These are phyloP conservation scores for Ogataea populi-albae DNA, from an alignment of 805 yeast species.

Conservation along the genomic window DNA sequence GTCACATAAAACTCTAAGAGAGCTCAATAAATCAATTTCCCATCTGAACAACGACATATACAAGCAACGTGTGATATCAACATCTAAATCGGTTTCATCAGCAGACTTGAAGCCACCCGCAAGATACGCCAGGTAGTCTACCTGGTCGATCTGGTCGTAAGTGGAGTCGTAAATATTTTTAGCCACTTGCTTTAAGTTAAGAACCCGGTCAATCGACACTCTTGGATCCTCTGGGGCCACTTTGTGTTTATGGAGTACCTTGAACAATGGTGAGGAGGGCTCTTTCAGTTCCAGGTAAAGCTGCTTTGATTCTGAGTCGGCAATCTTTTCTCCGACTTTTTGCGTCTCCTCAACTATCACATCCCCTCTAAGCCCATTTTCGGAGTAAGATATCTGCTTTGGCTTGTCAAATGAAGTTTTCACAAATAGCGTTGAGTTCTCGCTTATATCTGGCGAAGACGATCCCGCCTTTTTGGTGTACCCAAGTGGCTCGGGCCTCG, in stretches of 20 bases:
- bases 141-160: constrained; percentile 22
- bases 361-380: no score
- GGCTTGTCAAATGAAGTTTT: constrained; percentile 1
- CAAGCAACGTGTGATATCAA: constrained; percentile 37
- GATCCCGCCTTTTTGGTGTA: not conserved
- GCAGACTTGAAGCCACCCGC: constrained; percentile 24
- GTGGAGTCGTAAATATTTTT: constrained; percentile 31
- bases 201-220: constrained; percentile 8
- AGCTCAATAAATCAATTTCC: constrained; percentile 48
- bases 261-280: constrained; percentile 5
- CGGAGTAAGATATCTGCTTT: no score
- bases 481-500: constrained; percentile 11
- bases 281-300: constrained; percentile 2
- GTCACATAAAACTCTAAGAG: constrained; percentile 61
- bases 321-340: no score
- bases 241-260: constrained; percentile 4
- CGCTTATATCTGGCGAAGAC: constrained; percentile 1
- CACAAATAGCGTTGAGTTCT: constrained; percentile 1
- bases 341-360: no score
- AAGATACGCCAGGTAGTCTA: constrained; percentile 26
- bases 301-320: not conserved
- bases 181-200: constrained; percentile 26
- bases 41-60: constrained; percentile 47
- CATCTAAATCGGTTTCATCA: constrained; percentile 32
- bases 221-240: constrained; percentile 1